Evolutionary conservation across 345 rosid species (phyloP), one percentile per base, ranked within the genome.

Genomic region (Eucalyptus melliodora): DNA sequence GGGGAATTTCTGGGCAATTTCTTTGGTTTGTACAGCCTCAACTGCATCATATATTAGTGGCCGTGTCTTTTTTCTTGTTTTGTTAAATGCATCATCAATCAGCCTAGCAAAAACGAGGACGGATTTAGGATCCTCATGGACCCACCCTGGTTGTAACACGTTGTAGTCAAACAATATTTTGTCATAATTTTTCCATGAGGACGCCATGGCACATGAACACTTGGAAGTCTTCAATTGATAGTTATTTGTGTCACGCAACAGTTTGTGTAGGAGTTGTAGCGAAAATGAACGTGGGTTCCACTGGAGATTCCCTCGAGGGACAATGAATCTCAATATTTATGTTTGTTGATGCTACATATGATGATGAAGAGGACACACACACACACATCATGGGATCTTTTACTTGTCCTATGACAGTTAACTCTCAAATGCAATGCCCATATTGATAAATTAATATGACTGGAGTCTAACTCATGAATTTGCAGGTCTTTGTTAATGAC

Each of bases 401-500:
- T 85, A 85, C 87, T 27, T 86, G 53, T 86, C 56, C 87, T 17
- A 30, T 27, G 31, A 77, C 83, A 77, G 16, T 40, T 37, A 37
- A 19, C 45, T 37, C 45, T 37, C 45, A 72, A 34, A 17, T 72
- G 6, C 23, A 5, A 21, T 77, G 83, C 47, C 27, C 7, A 19
- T 77, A 77, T 40, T 21, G 30, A 21, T 37, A 6, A 77, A 26
- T 77, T 77, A 47, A 85, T 23, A 49, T 49, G 50, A 45, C 16
- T n/a, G 6, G 50, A 49, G 42, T 49, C 62, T 56, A 55, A 62
- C 24, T 42, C 31, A 30, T 62, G 83, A 30, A 56, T 42, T 69
- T 91, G 11, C 95, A 96, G 99, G 99, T 98, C 31, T 98, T 93
- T 91, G 96, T 97, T 55, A 97, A 97, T 87, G 99, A 97, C 91